phyloP scores from a whole-genome alignment of 192 early-diverging fungal genomes.

The Lobosporangium transversale region DNA sequence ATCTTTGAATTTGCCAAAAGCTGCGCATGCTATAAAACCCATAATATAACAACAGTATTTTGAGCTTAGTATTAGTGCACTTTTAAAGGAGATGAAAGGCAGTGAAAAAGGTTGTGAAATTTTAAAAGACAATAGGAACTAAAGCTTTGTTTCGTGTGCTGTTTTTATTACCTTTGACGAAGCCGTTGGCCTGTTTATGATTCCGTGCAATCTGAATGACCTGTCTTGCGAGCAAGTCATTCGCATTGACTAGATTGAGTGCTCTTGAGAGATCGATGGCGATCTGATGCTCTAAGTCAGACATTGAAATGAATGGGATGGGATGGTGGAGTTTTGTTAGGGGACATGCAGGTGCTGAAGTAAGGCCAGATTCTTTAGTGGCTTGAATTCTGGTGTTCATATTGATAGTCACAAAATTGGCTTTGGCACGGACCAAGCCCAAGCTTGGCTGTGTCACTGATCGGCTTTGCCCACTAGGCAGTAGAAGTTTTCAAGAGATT shows the following conservation, averaged over 20 bases:
- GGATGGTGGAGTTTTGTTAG: neutral
- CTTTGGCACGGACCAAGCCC: too few species aligned
- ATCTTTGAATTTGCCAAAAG: constrained; percentile 63
- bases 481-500: too few species aligned
- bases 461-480: too few species aligned
- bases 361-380: neutral
- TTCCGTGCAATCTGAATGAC: constrained; percentile 64
- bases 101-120: too few species aligned
- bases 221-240: constrained; percentile 62
- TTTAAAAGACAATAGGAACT: too few species aligned
- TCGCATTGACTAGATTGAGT: constrained; percentile 64
- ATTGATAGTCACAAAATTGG: too few species aligned
- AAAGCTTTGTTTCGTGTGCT: too few species aligned
- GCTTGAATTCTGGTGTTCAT: neutral
- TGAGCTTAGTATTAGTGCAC: too few species aligned
- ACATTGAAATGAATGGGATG: constrained; percentile 13
- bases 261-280: constrained; percentile 66
- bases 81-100: too few species aligned
- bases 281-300: constrained; percentile 57
- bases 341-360: neutral
- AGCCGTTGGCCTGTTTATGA: constrained; percentile 55
- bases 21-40: constrained; percentile 55
- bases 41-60: neutral
- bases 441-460: too few species aligned
- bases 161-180: constrained; percentile 62